Evolutionary conservation across 2,329 filamentous ascomycete genomes (phyloP).

Genomic region (Nannizziopsis barbatae): DNA sequence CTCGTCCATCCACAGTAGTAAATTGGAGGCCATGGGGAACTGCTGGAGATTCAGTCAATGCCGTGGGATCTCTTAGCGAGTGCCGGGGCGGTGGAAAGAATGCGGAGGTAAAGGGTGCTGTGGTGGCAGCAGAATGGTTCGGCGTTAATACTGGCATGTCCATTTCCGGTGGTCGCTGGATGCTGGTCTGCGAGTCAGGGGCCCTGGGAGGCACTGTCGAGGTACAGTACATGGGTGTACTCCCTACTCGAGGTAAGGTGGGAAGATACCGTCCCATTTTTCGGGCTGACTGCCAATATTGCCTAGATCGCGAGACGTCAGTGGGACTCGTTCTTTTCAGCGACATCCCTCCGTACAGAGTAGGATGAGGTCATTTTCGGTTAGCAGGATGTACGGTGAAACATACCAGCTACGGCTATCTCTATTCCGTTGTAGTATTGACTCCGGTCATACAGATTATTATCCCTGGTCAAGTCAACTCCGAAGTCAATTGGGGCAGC

Average conservation of each 20-base stretch:
- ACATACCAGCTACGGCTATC: background rate
- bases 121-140: background rate
- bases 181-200: background rate
- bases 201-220: background rate
- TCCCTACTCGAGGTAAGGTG: background rate
- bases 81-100: background rate
- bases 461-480: too few relatives aligned
- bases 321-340: background rate
- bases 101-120: slow-evolving; percentile 1
- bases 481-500: too few relatives aligned
- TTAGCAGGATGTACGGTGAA: background rate
- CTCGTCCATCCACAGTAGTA: too few relatives aligned
- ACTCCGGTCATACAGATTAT: background rate
- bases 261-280: background rate
- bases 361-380: background rate
- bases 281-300: background rate
- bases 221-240: background rate
- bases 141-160: slow-evolving; percentile 1
- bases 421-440: background rate
- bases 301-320: background rate
- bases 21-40: too few relatives aligned
- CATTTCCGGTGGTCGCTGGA: background rate
- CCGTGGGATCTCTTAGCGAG: background rate
- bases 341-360: background rate
- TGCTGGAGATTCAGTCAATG: background rate